Percentiles rank a stretch among this genome's conserved stretches.
phyloP scores from a whole-genome alignment of 805 yeast genomes.

The Hanseniaspora mollemarum region DNA sequence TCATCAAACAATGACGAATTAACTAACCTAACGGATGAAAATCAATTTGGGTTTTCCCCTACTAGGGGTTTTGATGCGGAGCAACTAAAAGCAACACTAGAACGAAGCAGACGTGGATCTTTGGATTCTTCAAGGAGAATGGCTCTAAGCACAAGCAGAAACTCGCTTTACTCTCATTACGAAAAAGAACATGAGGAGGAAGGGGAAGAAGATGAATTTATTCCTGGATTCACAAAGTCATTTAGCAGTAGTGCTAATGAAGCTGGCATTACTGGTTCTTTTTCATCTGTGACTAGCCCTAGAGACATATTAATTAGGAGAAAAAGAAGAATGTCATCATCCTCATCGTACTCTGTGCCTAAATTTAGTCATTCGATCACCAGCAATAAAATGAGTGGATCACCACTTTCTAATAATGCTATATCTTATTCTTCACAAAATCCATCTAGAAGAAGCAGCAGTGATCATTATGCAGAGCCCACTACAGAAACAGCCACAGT shows the following conservation, averaged over 20 bases:
- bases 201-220: conserved; percentile 1
- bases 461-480: conserved; percentile 26
- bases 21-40: neutral
- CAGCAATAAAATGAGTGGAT: conserved; percentile 18
- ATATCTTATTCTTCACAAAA: conserved; percentile 1
- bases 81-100: conserved; percentile 27
- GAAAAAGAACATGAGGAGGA: neutral
- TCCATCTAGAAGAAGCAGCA: conserved; percentile 19
- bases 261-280: conserved; percentile 13
- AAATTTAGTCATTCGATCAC: conserved; percentile 23
- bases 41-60: conserved; percentile 15
- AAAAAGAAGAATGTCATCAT: conserved; percentile 20
- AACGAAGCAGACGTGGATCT: conserved; percentile 15
- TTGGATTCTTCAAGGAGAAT: conserved; percentile 5
- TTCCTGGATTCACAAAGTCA: conserved; percentile 2
- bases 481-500: conserved; percentile 27
- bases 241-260: conserved; percentile 10
- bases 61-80: conserved; percentile 18
- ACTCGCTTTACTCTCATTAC: conserved; percentile 1
- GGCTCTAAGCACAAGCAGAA: conserved; percentile 4
- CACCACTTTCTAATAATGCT: neutral
- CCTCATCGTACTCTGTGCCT: conserved; percentile 10
- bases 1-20: neutral
- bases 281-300: conserved; percentile 9
- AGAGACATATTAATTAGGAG: conserved; percentile 10